Evolutionary conservation across 768 basidiomycete species (phyloP).

Genomic region (Russula sp.): DNA sequence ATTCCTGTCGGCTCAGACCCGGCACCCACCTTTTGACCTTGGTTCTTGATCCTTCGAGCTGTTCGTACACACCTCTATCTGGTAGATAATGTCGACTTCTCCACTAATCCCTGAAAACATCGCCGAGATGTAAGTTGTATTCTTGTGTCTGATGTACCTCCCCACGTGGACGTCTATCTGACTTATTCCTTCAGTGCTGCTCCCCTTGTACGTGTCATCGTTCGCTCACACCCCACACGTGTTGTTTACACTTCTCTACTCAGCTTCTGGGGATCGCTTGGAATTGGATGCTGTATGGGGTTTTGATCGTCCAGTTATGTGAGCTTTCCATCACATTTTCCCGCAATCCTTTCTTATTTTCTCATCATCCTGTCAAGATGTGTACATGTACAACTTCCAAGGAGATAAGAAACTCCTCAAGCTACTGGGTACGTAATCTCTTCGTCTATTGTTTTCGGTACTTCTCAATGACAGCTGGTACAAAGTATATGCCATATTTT

Average conservation of each 20-base stretch:
- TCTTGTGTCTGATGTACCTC: not conserved
- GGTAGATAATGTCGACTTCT: not conserved
- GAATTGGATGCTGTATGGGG: slow-evolving; percentile 14
- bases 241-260: not conserved
- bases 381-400: slow-evolving; percentile 16
- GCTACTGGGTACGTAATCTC: not conserved
- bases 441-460: not conserved
- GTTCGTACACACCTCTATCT: too few species aligned
- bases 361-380: not conserved
- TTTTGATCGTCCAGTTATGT: slow-evolving; percentile 10
- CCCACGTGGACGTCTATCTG: not conserved
- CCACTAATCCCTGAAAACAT: not conserved
- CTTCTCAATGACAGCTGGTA: too few species aligned
- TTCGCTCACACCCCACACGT: not conserved
- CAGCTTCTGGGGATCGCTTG: slow-evolving; percentile 3
- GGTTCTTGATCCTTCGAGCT: too few species aligned
- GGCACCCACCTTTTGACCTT: too few species aligned
- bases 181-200: not conserved
- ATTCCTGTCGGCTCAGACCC: too few species aligned
- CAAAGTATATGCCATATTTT: slow-evolving; percentile 5
- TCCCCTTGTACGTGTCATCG: not conserved
- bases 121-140: not conserved
- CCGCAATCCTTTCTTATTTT: not conserved
- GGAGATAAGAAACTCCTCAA: not conserved
- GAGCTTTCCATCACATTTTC: not conserved